phyloP scores from a whole-genome alignment of 345 rosid species.

The Corymbia maculata region DNA sequence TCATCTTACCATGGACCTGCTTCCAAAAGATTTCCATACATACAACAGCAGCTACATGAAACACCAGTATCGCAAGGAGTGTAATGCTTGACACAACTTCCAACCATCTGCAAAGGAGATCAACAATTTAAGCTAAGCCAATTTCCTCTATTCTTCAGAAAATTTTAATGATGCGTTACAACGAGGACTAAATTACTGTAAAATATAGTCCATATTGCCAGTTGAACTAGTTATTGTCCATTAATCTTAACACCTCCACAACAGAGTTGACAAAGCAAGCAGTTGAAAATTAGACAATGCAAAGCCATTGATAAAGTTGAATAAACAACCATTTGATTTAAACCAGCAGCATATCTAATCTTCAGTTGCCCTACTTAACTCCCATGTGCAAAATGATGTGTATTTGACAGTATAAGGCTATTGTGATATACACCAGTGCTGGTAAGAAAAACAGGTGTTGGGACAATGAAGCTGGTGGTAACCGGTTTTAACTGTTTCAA shows the following conservation, averaged over 20 bases:
- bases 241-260: neutral
- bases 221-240: neutral
- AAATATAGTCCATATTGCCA: neutral
- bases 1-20: neutral
- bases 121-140: neutral
- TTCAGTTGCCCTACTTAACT: neutral
- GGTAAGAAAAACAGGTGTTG: neutral
- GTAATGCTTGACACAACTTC: neutral
- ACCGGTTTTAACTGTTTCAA: neutral
- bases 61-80: neutral
- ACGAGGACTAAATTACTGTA: neutral
- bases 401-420: neutral
- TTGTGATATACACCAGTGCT: neutral
- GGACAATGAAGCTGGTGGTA: neutral
- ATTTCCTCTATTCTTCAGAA: neutral
- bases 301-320: neutral
- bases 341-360: neutral
- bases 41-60: neutral
- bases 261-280: neutral
- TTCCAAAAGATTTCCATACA: neutral
- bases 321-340: neutral
- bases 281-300: neutral
- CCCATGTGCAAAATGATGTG: neutral
- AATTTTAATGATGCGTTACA: neutral
- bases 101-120: neutral